Percentiles rank a stretch among this genome's conserved stretches.
Conservation (phyloP, 176 grass and related monocot genomes). For the Cenchrus fungigraminus region DNA sequence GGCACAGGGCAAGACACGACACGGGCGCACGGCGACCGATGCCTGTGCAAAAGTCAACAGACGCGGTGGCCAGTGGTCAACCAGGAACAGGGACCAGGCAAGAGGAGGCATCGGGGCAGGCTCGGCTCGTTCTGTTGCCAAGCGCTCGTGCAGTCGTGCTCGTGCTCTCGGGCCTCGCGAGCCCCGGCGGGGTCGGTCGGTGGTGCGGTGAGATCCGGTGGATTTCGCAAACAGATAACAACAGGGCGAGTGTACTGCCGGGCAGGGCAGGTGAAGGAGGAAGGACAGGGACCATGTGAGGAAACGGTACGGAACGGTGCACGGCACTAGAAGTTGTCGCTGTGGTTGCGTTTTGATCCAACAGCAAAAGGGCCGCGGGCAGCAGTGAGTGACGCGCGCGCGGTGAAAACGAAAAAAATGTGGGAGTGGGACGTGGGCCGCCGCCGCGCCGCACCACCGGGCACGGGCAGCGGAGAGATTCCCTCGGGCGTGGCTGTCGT, state of each 20-base stretch:
- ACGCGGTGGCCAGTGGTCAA: background rate
- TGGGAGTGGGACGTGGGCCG: background rate
- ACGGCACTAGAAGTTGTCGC: background rate
- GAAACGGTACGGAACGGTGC: background rate
- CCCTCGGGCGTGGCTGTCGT: conserved; percentile 19
- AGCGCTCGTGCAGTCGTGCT: background rate
- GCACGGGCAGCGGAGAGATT: conserved; percentile 19
- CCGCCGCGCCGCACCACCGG: background rate
- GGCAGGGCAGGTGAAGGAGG: background rate
- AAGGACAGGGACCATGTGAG: background rate
- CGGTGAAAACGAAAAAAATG: background rate
- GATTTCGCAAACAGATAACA: background rate
- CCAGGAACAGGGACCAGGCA: background rate
- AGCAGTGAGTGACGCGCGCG: background rate
- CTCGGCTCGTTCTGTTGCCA: background rate
- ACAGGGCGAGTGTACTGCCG: background rate
- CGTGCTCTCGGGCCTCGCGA: background rate
- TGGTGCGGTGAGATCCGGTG: background rate
- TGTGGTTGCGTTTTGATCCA: no score
- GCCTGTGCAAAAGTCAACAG: background rate
- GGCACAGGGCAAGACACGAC: no score
- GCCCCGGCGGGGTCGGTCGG: background rate
- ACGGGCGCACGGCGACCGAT: background rate
- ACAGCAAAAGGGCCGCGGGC: background rate
- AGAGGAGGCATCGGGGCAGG: background rate